Base-by-base conservation (phyloP, 2,329 filamentous ascomycete species). In the Apiospora rasikravindrae region DNA sequence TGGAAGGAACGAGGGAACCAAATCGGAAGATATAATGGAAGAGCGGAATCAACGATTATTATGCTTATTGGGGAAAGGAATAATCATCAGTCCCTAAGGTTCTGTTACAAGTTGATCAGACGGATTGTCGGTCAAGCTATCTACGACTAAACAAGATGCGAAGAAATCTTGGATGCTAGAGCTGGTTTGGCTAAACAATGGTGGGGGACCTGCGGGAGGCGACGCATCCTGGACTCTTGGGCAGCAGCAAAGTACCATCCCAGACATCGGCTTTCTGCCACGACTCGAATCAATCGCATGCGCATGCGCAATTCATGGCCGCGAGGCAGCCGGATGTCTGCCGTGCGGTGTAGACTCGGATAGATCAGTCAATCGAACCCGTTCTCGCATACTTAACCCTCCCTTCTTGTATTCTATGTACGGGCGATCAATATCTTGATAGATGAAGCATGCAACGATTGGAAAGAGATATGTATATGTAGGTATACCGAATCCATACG, bases 61-160 rank as follows among this genome's bases (percentile, higher is more conserved):
- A 53, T 14, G 24, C 16, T 6, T 37, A 5, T 37, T 5, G 33
- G 13, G 16, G 13, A 6, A 16, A 14, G 24, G 51, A 13, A 53
- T 29, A 53, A 53, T 53, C 24, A 61, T 5, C 53, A 29, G 51
- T 16, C 13, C 29, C 19, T 33, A 4, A 37, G 37, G 37, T 42
- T 40, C 57, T 64, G 57, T 64, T 64, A 40, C 57, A 64, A 64
- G 33, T 64, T 24, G 33, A 64, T 64, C 33, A n/a, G 57, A 64
- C 33, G 57, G 57, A 64, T n/a, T 64, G 57, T 64, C 57, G 57
- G 57, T 64, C 57, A 64, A 64, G 57, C 53, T 61, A 19, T 45
- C 44, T 45, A 45, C 40, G 26, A 16, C 26, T 33, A 64, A 40
- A 64, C 37, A 13, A 22, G 16, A 40, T 64, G 57, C 57, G 33